Conservation (phyloP, 352 stramenopile genomes). For the Phytopythium ostracodes region DNA sequence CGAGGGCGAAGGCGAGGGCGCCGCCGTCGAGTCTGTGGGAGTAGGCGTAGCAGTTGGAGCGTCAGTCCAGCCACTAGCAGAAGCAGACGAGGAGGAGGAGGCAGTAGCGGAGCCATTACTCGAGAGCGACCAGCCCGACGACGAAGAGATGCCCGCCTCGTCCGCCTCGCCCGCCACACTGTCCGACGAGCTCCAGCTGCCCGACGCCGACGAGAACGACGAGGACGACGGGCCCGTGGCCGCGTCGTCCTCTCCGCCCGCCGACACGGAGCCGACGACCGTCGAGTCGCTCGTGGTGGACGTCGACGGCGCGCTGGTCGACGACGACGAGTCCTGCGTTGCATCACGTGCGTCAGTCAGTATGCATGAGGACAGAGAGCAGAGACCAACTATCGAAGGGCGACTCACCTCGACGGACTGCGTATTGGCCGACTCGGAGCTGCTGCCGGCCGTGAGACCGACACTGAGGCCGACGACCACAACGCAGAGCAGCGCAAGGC, state of each 20-base stretch:
- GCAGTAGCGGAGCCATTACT: conserved; percentile 14
- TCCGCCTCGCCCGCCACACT: conserved; percentile 12
- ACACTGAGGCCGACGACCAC: conserved; percentile 46
- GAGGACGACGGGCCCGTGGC: conserved; percentile 1
- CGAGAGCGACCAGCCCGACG: conserved; percentile 15
- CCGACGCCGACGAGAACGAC: conserved; percentile 6
- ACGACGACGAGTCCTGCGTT: conserved; percentile 11
- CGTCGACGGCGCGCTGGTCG: background rate
- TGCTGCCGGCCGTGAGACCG: conserved; percentile 13
- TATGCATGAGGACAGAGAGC: no score
- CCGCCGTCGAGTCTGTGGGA: conserved; percentile 9
- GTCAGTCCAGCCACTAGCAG: conserved; percentile 16
- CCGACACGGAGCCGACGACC: conserved; percentile 13
- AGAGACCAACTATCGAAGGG: background rate
- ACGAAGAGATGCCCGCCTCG: conserved; percentile 18
- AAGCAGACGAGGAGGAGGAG: conserved; percentile 5
- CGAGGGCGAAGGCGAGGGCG: conserved; percentile 14
- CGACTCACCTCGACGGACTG: conserved; percentile 35
- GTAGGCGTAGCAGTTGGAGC: conserved; percentile 13
- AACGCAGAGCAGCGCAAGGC: conserved; percentile 46
- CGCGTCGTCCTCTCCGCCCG: conserved; percentile 16
- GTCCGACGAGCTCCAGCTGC: conserved; percentile 14
- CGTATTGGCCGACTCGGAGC: conserved; percentile 20
- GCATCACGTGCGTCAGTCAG: conserved; percentile 5
- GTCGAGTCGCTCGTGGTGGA: conserved; percentile 11